Evolutionary conservation across 2,329 filamentous ascomycete genomes (phyloP), one percentile per base, ranked within the genome.

Genomic region (Bipolaris oryzae): DNA sequence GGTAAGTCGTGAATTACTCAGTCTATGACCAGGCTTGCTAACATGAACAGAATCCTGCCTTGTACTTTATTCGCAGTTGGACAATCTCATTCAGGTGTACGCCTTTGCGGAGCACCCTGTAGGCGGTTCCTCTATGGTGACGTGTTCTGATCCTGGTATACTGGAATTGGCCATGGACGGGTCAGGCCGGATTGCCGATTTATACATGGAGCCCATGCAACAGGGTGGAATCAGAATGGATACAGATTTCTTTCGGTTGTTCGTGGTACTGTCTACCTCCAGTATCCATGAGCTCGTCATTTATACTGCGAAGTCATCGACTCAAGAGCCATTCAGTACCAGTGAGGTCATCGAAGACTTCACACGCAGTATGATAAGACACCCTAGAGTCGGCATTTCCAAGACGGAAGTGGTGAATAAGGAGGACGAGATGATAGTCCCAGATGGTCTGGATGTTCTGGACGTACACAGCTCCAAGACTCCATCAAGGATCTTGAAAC

Each of bases 1-100:
- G 70, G 76, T 79, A 70, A 16, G 34, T 31, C 21, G 11, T 9
- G 15, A 23, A 5, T 9, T 9, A 21, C 15, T n/a, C 34, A 21
- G 11, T 13, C 0, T 3, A 25, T 31, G 13, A 31, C n/a, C 11
- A 3, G 7, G 23, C 7, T n/a, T 10, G 21, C 62, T 71, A 31
- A 71, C 38, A 6, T 23, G 2, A 42, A 11, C 28, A 75, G 75
- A 74, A 21, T 64, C 55, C 6, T 52, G 69, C 45, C 58, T 77
- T 1, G 39, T 76, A 5, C 28, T 77, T 5, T 66, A 72, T 49
- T 78, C 77, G 1, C 64, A 64, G 0, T 18, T 76, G 13, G 73
- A 74, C 31, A 50, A 56, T 13, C 55, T 75, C 11, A 52, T 71
- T 5, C 74, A 73, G n/a, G 52, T 66, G 5, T 76, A 74, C 43